Evolutionary conservation across 2,329 filamentous ascomycete species (phyloP).

Genomic region (Camptophora hylomeconis): DNA sequence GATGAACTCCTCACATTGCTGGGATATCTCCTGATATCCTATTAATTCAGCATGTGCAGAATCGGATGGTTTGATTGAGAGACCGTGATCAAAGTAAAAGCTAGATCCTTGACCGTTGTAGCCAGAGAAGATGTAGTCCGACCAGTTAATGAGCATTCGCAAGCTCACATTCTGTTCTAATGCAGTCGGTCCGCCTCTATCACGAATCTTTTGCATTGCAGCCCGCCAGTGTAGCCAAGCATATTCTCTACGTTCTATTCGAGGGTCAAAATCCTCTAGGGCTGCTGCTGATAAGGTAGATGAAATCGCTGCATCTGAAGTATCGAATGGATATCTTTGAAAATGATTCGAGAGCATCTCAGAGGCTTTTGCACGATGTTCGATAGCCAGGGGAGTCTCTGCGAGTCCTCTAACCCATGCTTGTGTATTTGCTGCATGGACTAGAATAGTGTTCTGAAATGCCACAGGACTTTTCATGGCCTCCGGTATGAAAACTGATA

Average conservation of each 20-base stretch:
- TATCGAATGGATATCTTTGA: constrained; percentile 20
- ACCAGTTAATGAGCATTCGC: constrained; percentile 30
- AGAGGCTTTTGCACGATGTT: constrained; percentile 22
- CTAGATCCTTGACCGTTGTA: constrained; percentile 24
- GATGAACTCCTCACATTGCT: constrained; percentile 27
- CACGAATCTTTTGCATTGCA: constrained; percentile 25
- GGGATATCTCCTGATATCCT: constrained; percentile 21
- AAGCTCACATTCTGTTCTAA: constrained; percentile 24
- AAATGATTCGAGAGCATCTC: constrained; percentile 24
- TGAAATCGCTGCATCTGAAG: constrained; percentile 26
- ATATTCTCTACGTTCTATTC: constrained; percentile 24
- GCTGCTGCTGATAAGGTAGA: constrained; percentile 27
- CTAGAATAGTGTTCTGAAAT: constrained; percentile 27
- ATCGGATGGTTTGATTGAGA: constrained; percentile 10
- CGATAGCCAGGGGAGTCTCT: constrained; percentile 21
- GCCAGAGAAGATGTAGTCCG: constrained; percentile 28
- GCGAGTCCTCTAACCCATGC: constrained; percentile 24
- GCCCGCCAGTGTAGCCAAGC: constrained; percentile 29
- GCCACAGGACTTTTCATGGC: constrained; percentile 27
- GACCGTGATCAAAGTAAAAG: constrained; percentile 23
- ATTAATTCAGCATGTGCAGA: constrained; percentile 6
- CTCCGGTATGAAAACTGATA: constrained; percentile 25
- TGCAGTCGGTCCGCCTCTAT: constrained; percentile 24
- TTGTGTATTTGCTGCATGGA: constrained; percentile 27
- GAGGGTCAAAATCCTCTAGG: constrained; percentile 27